Percentiles rank a stretch among this genome's conserved stretches.
Conservation (phyloP, 805 yeast species). For the Spathaspora passalidarum region DNA sequence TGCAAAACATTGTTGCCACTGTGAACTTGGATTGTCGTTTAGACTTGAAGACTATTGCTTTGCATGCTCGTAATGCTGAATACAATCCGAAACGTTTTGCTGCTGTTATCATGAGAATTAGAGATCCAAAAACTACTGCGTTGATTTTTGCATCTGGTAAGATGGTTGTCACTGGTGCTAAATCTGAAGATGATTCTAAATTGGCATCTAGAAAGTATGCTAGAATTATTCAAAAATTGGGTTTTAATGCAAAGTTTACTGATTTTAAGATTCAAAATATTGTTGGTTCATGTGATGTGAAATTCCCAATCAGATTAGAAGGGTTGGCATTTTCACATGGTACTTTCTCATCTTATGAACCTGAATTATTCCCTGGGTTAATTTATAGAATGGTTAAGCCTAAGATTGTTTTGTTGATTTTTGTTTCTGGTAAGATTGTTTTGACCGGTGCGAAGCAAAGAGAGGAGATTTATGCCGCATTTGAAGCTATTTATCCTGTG, state of each 20-base stretch:
- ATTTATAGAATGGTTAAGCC: slow-evolving; percentile 99
- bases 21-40: slow-evolving; percentile 94
- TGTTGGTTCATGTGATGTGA: slow-evolving; percentile 98
- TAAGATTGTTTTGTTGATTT: slow-evolving; percentile 90
- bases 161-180: slow-evolving; percentile 99
- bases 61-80: slow-evolving; percentile 98
- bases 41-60: slow-evolving; percentile 93
- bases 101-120: slow-evolving; percentile 98
- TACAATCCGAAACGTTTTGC: slow-evolving; percentile 99
- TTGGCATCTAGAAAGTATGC: slow-evolving; percentile 97
- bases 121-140: slow-evolving; percentile 98
- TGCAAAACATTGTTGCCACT: slow-evolving; percentile 95
- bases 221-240: slow-evolving; percentile 94
- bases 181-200: slow-evolving; percentile 97
- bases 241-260: slow-evolving; percentile 96
- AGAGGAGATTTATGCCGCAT: slow-evolving; percentile 97
- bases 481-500: slow-evolving; percentile 97
- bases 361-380: slow-evolving; percentile 96
- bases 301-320: slow-evolving; percentile 94
- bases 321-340: slow-evolving; percentile 98
- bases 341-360: slow-evolving; percentile 97
- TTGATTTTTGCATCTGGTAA: slow-evolving; percentile 97
- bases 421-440: slow-evolving; percentile 96
- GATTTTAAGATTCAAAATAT: slow-evolving; percentile 98
- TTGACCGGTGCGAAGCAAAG: slow-evolving; percentile 98